Conservation (phyloP, 345 rosid genomes). For the Gossypium australe region DNA sequence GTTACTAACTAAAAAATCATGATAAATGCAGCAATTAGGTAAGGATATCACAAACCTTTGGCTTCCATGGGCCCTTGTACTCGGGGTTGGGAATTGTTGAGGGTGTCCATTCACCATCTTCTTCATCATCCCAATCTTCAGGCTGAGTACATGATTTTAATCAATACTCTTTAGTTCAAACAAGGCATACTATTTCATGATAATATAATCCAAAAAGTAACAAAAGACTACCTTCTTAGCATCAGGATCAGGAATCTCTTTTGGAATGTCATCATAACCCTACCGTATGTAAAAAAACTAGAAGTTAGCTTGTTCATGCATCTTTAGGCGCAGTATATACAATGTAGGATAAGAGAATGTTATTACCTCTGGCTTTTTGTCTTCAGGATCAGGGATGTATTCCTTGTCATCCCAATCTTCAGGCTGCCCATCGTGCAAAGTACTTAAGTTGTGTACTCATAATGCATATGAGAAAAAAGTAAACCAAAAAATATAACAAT, state of each 20-base stretch:
- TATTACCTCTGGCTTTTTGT: slow-evolving; percentile 82
- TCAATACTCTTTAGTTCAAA: neutral
- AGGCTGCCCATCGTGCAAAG: slow-evolving; percentile 46
- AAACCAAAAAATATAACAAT: neutral
- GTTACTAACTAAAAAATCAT: neutral
- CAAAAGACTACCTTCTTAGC: slow-evolving; percentile 68
- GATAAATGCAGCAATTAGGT: slow-evolving; percentile 5
- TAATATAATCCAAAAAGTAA: neutral
- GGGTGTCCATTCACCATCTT: slow-evolving; percentile 98
- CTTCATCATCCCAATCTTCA: slow-evolving; percentile 99
- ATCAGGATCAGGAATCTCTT: slow-evolving; percentile 82
- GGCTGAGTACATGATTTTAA: slow-evolving; percentile 44
- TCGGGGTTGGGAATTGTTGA: slow-evolving; percentile 80
- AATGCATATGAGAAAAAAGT: neutral
- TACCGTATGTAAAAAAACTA: slow-evolving; percentile 7
- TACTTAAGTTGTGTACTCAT: neutral
- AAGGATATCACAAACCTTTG: slow-evolving; percentile 54
- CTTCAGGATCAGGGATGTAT: slow-evolving; percentile 89
- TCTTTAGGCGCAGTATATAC: neutral
- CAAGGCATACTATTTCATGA: neutral
- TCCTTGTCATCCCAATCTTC: slow-evolving; percentile 98
- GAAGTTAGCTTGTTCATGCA: neutral
- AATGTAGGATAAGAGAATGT: neutral
- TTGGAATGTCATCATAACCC: slow-evolving; percentile 94
- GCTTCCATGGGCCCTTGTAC: slow-evolving; percentile 88